These are phyloP conservation scores for Niebla homalea DNA, from an alignment of 495 filamentous ascomycete species.

Conservation along the genomic window DNA sequence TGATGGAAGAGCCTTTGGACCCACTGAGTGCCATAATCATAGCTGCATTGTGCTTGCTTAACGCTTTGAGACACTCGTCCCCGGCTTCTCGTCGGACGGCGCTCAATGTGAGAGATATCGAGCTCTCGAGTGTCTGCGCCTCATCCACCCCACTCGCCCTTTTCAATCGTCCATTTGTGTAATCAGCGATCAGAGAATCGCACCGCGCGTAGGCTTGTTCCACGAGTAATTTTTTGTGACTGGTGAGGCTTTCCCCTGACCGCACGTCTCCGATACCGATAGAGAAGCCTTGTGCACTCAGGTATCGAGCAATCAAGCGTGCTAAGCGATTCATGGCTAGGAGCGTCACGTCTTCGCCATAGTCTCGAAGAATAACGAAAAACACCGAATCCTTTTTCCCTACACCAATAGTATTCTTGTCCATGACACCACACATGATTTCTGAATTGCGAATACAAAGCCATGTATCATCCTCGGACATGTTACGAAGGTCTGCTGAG, in stretches of 20 bases:
- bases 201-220: constrained; percentile 66
- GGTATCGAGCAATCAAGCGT: constrained; percentile 75
- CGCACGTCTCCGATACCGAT: constrained; percentile 93
- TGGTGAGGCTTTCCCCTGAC: constrained; percentile 52
- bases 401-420: constrained; percentile 86
- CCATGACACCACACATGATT: constrained; percentile 97
- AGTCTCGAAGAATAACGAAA: constrained; percentile 91
- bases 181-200: constrained; percentile 71
- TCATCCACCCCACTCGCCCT: constrained; percentile 81
- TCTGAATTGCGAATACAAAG: constrained; percentile 91
- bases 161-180: constrained; percentile 61
- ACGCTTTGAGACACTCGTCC: constrained; percentile 75
- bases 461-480: constrained; percentile 75
- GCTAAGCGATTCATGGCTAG: constrained; percentile 89
- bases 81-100: constrained; percentile 82
- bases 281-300: constrained; percentile 86
- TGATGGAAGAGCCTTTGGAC: constrained; percentile 92
- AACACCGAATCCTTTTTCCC: constrained; percentile 98
- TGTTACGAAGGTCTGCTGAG: constrained; percentile 43
- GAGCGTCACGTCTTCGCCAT: constrained; percentile 75
- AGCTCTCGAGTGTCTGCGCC: constrained; percentile 82
- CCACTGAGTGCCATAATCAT: constrained; percentile 95
- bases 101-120: constrained; percentile 80
- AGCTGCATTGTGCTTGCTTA: constrained; percentile 85
- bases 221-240: constrained; percentile 62